phyloP scores from a whole-genome alignment of 2,329 filamentous ascomycete genomes.

The Verticillium zaregamsianum region DNA sequence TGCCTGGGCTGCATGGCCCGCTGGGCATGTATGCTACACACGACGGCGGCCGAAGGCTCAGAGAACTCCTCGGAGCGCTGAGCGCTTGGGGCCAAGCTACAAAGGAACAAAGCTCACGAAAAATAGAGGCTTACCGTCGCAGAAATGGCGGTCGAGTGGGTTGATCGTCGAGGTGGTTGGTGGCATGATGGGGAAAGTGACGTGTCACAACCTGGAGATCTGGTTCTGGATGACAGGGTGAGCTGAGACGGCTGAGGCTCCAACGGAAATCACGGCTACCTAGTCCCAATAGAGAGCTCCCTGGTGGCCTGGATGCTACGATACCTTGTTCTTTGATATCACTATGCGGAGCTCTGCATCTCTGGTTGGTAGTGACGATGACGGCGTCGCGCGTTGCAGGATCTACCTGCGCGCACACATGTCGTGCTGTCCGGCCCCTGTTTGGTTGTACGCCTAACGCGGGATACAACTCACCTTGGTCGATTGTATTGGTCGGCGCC shows the following conservation, averaged over 20 bases:
- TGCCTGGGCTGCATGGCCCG: not conserved
- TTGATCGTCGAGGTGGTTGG: not conserved
- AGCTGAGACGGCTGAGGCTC: not conserved
- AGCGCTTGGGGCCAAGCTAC: not conserved
- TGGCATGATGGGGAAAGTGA: not conserved
- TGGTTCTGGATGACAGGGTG: not conserved
- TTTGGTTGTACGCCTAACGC: not conserved
- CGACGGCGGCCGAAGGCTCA: not conserved
- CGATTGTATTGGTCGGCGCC: not conserved
- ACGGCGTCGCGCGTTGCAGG: not conserved
- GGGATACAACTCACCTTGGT: not conserved
- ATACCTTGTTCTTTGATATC: not conserved
- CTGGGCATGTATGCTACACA: not conserved
- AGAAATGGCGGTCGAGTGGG: not conserved
- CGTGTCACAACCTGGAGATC: not conserved
- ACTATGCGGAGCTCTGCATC: not conserved
- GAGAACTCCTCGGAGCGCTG: not conserved
- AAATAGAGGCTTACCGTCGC: not conserved
- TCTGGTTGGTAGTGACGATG: not conserved
- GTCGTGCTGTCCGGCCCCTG: not conserved
- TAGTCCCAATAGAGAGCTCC: not conserved
- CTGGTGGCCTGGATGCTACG: not conserved
- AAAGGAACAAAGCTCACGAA: not conserved
- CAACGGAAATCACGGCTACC: not conserved
- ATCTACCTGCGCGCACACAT: not conserved